Evolutionary conservation across 129 eudicot genomes (phyloP).

Genomic region (Flaveria linearis): DNA sequence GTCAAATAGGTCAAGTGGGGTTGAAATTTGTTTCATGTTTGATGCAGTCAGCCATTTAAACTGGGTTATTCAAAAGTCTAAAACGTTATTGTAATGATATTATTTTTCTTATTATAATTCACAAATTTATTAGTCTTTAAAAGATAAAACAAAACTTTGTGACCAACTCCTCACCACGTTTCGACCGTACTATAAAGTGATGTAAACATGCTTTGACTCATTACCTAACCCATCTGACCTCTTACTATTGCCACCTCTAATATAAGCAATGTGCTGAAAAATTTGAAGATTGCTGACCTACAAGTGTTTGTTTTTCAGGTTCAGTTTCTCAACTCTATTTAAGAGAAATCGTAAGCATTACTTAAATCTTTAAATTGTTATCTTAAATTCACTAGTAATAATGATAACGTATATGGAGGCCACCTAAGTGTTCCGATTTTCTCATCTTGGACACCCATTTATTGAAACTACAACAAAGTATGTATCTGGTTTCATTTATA

Average conservation of each 20-base stretch:
- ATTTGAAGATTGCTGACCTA: neutral
- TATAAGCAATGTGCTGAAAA: conserved; percentile 11
- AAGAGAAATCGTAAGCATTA: conserved; percentile 59
- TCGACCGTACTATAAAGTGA: no score
- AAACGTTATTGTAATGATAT: neutral
- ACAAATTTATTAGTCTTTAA: neutral
- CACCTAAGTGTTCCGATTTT: neutral
- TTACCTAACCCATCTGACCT: neutral
- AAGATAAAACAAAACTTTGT: neutral
- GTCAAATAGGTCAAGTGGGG: neutral
- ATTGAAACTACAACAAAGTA: neutral
- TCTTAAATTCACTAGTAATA: neutral
- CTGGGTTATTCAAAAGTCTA: neutral
- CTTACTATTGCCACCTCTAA: neutral
- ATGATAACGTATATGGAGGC: neutral
- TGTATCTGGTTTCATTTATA: no score
- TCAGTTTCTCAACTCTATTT: conserved; percentile 77
- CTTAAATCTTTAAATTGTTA: neutral
- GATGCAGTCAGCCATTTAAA: neutral
- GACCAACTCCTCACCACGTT: neutral
- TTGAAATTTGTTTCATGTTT: neutral
- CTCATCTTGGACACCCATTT: neutral
- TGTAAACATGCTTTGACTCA: neutral
- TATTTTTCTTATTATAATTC: neutral
- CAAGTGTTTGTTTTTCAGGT: conserved; percentile 53